Conservation (phyloP, 305 asterid species). For the Fraxinus greggii region DNA sequence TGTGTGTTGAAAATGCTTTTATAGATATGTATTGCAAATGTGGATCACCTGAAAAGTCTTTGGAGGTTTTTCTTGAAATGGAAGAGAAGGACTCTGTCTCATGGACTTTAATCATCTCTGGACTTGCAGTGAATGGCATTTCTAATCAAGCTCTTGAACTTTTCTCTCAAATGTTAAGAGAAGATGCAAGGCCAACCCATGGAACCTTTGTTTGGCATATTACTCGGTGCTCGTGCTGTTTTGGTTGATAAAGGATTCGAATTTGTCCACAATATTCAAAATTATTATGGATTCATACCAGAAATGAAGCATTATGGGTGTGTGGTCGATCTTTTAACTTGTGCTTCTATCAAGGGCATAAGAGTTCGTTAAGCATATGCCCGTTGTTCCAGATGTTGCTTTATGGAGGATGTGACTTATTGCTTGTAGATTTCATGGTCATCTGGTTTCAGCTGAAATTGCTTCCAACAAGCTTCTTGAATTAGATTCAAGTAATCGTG, state of each 20-base stretch:
- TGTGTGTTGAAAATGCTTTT: conserved; percentile 40
- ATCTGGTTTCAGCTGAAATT: conserved; percentile 49
- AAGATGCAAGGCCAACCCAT: conserved; percentile 49
- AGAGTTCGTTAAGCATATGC: conserved; percentile 52
- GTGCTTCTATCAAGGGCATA: conserved; percentile 49
- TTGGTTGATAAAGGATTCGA: conserved; percentile 58
- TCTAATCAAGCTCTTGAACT: conserved; percentile 42
- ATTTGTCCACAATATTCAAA: conserved; percentile 52
- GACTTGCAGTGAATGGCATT: conserved; percentile 63
- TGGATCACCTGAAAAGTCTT: conserved; percentile 47
- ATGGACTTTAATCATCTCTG: conserved; percentile 71
- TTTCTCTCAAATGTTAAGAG: conserved; percentile 50
- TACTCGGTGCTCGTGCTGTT: conserved; percentile 67
- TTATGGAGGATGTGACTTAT: conserved; percentile 69
- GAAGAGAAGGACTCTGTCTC: conserved; percentile 56
- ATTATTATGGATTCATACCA: conserved; percentile 53
- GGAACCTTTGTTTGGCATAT: conserved; percentile 58
- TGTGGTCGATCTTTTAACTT: conserved; percentile 64
- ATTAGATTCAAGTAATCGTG: conserved; percentile 58
- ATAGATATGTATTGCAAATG: conserved; percentile 85
- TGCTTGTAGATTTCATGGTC: conserved; percentile 56
- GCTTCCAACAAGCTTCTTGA: conserved; percentile 54
- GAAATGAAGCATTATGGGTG: conserved; percentile 74
- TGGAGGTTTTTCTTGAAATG: conserved; percentile 46
- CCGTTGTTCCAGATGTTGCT: conserved; percentile 47